Conservation (phyloP, 345 rosid species). For the Crucihimalaya himalaica region DNA sequence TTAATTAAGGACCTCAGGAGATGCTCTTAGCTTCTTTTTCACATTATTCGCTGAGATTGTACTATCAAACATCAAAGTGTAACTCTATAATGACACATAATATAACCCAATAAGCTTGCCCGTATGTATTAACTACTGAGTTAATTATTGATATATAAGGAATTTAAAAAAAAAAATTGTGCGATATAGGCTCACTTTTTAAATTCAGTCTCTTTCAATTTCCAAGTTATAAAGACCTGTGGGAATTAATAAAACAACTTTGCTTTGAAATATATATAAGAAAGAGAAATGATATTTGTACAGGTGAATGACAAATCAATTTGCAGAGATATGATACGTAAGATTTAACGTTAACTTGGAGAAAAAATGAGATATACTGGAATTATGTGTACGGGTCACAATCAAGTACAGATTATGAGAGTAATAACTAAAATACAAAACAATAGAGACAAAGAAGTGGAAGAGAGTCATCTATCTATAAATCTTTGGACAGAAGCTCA, state of each 20-base stretch:
- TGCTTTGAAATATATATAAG: background rate
- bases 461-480: slow-evolving; percentile 19
- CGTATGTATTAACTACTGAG: background rate
- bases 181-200: background rate
- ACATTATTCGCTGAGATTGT: too few species aligned
- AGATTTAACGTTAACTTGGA: slow-evolving; percentile 29
- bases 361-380: slow-evolving; percentile 2
- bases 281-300: background rate
- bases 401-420: slow-evolving; percentile 37
- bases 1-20: too few species aligned
- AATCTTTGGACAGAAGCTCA: slow-evolving; percentile 36
- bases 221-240: background rate
- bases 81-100: too few species aligned
- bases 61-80: too few species aligned
- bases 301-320: slow-evolving; percentile 3
- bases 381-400: slow-evolving; percentile 31
- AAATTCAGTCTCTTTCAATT: background rate
- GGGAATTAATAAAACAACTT: background rate
- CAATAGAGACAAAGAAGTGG: slow-evolving; percentile 14
- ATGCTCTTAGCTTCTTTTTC: too few species aligned
- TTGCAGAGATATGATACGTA: slow-evolving; percentile 23
- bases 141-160: too few species aligned
- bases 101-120: too few species aligned
- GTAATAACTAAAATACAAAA: slow-evolving; percentile 26
- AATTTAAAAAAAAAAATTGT: too few species aligned